Conservation (phyloP, 2,329 filamentous ascomycete species). For the Grosmannia huntii region DNA sequence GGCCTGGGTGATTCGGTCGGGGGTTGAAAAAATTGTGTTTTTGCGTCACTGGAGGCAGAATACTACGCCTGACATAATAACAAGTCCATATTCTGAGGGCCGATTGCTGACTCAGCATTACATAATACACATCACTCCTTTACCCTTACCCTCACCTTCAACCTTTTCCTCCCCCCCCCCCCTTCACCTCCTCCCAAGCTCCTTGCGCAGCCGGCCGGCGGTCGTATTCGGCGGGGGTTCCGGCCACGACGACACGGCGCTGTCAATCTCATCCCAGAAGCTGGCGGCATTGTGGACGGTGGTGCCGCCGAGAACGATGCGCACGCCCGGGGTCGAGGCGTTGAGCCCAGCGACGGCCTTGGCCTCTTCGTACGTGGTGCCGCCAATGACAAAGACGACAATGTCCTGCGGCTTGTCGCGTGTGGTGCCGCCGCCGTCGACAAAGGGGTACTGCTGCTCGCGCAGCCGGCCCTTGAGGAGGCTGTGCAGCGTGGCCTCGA, state of each 20-base stretch:
- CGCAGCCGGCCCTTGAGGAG: constrained; percentile 82
- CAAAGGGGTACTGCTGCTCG: constrained; percentile 83
- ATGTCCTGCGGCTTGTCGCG: constrained; percentile 95
- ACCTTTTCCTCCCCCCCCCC: background rate
- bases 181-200: constrained; percentile 13
- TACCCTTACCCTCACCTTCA: no score
- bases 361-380: constrained; percentile 90
- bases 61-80: no score
- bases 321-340: constrained; percentile 73
- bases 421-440: constrained; percentile 62
- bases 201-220: constrained; percentile 19
- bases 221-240: constrained; percentile 36
- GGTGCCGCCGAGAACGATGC: constrained; percentile 82
- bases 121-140: background rate
- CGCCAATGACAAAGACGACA: constrained; percentile 86
- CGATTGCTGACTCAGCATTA: background rate
- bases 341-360: constrained; percentile 95
- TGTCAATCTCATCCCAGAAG: constrained; percentile 85
- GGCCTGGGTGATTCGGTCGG: background rate
- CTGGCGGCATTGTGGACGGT: constrained; percentile 75
- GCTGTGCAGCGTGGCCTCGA: constrained; percentile 81
- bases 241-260: constrained; percentile 78
- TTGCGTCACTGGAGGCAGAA: background rate
- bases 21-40: background rate
- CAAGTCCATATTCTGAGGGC: no score